Evolutionary conservation across 2,329 filamentous ascomycete genomes (phyloP).

Genomic region (Venturia carpophila): DNA sequence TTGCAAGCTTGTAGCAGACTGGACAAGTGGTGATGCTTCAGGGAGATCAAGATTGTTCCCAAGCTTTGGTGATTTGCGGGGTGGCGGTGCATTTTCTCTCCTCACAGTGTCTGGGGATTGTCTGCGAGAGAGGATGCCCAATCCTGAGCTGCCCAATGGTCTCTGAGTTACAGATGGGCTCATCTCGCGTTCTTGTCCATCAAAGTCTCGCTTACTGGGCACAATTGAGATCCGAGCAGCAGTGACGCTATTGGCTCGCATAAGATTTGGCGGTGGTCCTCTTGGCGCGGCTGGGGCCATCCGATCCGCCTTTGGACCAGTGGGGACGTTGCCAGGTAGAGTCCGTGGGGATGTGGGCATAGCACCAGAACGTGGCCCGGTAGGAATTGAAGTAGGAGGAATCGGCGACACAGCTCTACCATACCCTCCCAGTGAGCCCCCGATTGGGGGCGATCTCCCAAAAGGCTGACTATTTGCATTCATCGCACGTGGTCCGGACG

Average conservation of each 20-base stretch:
- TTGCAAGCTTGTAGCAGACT: background rate
- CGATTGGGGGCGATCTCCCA: constrained; percentile 10
- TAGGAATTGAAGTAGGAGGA: constrained; percentile 29
- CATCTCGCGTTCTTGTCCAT: constrained; percentile 36
- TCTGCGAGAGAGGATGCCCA: background rate
- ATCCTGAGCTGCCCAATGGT: background rate
- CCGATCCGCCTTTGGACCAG: constrained; percentile 33
- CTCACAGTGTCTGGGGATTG: background rate
- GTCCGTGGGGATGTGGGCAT: constrained; percentile 7
- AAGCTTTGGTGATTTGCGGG: constrained; percentile 3
- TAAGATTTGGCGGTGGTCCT: constrained; percentile 12
- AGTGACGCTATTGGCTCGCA: background rate
- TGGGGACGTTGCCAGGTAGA: constrained; percentile 30
- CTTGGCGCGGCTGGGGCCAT: constrained; percentile 1
- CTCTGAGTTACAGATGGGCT: background rate
- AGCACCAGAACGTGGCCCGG: constrained; percentile 32
- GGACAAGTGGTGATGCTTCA: background rate
- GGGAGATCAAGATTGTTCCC: background rate
- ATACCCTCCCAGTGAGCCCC: constrained; percentile 1
- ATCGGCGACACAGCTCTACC: constrained; percentile 15
- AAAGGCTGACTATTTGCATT: constrained; percentile 18
- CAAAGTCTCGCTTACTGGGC: constrained; percentile 40
- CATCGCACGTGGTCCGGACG: constrained; percentile 18
- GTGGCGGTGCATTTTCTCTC: background rate
- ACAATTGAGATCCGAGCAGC: constrained; percentile 22